These are phyloP conservation scores for Leccinum pseudoinsigne DNA, from an alignment of 1,284 basidiomycete genomes.

Conservation along the genomic window DNA sequence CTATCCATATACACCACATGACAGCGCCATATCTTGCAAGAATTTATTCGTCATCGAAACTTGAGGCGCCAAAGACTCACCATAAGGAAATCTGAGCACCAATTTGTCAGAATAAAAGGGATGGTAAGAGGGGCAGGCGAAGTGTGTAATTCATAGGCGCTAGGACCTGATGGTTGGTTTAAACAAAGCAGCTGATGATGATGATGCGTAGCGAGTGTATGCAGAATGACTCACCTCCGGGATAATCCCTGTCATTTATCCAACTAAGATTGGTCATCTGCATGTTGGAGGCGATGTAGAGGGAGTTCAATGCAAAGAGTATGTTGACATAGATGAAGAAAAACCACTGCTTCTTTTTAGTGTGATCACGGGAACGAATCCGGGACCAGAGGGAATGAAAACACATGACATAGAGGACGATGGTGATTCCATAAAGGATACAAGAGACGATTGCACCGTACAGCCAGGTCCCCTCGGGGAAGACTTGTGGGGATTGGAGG, in stretches of 20 bases:
- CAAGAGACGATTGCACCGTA: conserved; percentile 32
- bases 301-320: conserved; percentile 34
- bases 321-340: conserved; percentile 33
- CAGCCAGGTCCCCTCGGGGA: conserved; percentile 31
- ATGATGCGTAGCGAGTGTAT: not conserved
- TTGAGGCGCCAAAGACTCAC: no score
- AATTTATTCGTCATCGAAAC: not conserved
- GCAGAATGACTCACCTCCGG: conserved; percentile 30
- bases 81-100: no score
- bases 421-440: conserved; percentile 31
- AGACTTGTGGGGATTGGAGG: conserved; percentile 19
- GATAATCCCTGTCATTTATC: conserved; percentile 37
- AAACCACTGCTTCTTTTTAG: conserved; percentile 21
- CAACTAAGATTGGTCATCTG: conserved; percentile 34
- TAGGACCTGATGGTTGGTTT: conserved; percentile 18
- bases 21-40: conserved; percentile 36
- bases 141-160: conserved; percentile 15
- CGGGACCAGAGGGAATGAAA: conserved; percentile 29
- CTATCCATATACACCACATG: conserved; percentile 36
- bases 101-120: no score
- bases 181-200: no score
- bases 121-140: no score
- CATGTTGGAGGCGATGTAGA: conserved; percentile 29
- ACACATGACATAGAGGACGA: conserved; percentile 31
- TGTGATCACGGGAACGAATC: conserved; percentile 13